Conservation (phyloP, 306 rosid genomes). For the Castanea crenata region DNA sequence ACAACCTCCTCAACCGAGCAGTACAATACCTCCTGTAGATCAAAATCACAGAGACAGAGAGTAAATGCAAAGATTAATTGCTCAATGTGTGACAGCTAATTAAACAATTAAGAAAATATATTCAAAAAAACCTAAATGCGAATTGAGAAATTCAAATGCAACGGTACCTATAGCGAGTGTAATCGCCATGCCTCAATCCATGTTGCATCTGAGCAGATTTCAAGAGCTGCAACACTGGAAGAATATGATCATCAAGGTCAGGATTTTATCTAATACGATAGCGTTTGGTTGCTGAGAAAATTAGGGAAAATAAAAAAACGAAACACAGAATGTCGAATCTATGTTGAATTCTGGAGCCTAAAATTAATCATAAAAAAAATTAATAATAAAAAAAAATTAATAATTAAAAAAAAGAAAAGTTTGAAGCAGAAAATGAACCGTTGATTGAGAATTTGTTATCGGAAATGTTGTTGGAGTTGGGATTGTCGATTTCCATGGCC, state of each 20-base stretch:
- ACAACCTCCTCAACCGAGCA: conserved; percentile 89
- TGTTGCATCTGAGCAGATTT: conserved; percentile 98
- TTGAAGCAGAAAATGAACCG: conserved; percentile 38
- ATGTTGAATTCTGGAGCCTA: background rate
- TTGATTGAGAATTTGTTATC: conserved; percentile 81
- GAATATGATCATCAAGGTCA: background rate
- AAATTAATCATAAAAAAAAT: too few species aligned
- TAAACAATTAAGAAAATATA: background rate
- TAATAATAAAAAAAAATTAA: too few species aligned
- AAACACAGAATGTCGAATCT: background rate
- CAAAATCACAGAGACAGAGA: background rate
- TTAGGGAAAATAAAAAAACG: background rate
- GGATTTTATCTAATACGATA: background rate
- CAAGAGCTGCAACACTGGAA: conserved; percentile 81
- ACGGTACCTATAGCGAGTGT: conserved; percentile 83
- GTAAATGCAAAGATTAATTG: too few species aligned
- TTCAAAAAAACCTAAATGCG: background rate
- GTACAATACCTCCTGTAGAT: conserved; percentile 84
- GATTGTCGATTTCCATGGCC: conserved; percentile 77
- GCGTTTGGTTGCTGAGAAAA: background rate
- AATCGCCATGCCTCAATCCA: conserved; percentile 89
- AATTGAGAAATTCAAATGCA: background rate
- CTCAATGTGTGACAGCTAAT: too few species aligned
- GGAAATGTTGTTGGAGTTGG: conserved; percentile 39
- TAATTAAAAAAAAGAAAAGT: background rate